Evolutionary conservation across 345 rosid genomes (phyloP).

Genomic region (Hibiscus trionum): DNA sequence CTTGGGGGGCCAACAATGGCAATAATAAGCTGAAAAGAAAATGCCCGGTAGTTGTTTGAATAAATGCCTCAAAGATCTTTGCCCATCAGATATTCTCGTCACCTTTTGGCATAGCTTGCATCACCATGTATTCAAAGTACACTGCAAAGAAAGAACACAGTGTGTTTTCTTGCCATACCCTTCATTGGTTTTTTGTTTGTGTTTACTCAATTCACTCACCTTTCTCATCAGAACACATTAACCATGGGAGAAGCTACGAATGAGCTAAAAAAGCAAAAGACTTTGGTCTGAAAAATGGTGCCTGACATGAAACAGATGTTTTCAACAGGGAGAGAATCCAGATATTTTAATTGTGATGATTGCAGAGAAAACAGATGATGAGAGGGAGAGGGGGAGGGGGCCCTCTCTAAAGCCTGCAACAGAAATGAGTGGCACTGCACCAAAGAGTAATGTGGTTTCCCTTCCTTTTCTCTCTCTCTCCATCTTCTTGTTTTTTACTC

Average conservation of each 20-base stretch:
- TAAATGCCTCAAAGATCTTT: slow-evolving; percentile 34
- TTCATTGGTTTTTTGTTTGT: background rate
- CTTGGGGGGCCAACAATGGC: background rate
- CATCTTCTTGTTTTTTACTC: slow-evolving; percentile 13
- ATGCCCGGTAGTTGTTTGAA: slow-evolving; percentile 14
- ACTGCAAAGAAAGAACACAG: slow-evolving; percentile 16
- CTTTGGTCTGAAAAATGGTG: slow-evolving; percentile 27
- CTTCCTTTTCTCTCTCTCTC: slow-evolving; percentile 9
- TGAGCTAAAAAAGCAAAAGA: slow-evolving; percentile 33
- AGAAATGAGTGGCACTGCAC: slow-evolving; percentile 64
- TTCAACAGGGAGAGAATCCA: slow-evolving; percentile 45
- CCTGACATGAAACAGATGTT: slow-evolving; percentile 55
- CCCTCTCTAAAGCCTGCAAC: slow-evolving; percentile 73
- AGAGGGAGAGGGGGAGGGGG: slow-evolving; percentile 20
- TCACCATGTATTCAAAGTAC: slow-evolving; percentile 22
- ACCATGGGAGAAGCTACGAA: slow-evolving; percentile 16
- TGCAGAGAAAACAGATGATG: slow-evolving; percentile 29
- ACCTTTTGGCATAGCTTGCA: slow-evolving; percentile 13
- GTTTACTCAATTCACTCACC: slow-evolving; percentile 16
- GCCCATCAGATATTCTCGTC: slow-evolving; percentile 25
- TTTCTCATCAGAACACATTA: slow-evolving; percentile 22
- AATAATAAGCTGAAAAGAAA: background rate
- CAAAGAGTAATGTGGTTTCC: slow-evolving; percentile 21
- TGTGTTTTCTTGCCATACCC: background rate
- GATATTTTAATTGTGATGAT: slow-evolving; percentile 70